A percentile compares a stretch with the other conserved stretches of the same genome.
Conservation (phyloP, 2,329 filamentous ascomycete species). For the Westerdykella ornata region DNA sequence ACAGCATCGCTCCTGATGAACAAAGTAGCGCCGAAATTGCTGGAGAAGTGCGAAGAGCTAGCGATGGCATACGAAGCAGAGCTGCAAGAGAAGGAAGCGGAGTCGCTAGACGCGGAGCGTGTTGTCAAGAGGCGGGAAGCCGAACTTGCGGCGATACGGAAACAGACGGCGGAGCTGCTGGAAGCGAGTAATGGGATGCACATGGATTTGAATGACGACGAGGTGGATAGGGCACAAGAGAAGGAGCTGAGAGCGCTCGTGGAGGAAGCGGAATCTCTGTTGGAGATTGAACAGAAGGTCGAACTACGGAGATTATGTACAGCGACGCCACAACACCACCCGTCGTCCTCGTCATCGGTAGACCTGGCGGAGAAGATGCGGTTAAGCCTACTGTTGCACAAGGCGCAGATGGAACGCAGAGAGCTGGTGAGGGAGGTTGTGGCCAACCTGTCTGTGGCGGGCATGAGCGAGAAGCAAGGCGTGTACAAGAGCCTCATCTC, state of each 20-base stretch:
- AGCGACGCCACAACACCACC: slow-evolving; percentile 12
- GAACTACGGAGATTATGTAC: slow-evolving; percentile 33
- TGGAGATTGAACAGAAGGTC: slow-evolving; percentile 41
- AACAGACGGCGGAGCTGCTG: slow-evolving; percentile 53
- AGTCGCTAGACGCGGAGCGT: slow-evolving; percentile 43
- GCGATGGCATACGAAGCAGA: slow-evolving; percentile 61
- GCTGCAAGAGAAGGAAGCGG: slow-evolving; percentile 61
- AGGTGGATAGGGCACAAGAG: slow-evolving; percentile 28
- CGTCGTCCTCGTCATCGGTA: slow-evolving; percentile 25
- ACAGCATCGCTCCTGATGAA: slow-evolving; percentile 54
- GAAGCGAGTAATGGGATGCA: slow-evolving; percentile 21
- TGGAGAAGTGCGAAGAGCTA: slow-evolving; percentile 40
- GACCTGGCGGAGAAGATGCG: slow-evolving; percentile 48
- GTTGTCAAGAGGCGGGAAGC: slow-evolving; percentile 55
- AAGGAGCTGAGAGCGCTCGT: slow-evolving; percentile 34
- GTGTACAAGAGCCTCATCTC: slow-evolving; percentile 65
- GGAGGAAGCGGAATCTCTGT: slow-evolving; percentile 38
- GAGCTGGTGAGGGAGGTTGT: slow-evolving; percentile 62
- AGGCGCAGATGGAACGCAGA: slow-evolving; percentile 54
- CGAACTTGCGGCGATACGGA: slow-evolving; percentile 57
- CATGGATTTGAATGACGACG: slow-evolving; percentile 33
- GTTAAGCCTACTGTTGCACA: slow-evolving; percentile 53
- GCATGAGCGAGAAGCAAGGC: slow-evolving; percentile 65
- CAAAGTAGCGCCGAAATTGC: slow-evolving; percentile 54
- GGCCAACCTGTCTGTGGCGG: slow-evolving; percentile 60